phyloP scores from a whole-genome alignment of 108 stramenopile species.

The Skeletonema marinoi region DNA sequence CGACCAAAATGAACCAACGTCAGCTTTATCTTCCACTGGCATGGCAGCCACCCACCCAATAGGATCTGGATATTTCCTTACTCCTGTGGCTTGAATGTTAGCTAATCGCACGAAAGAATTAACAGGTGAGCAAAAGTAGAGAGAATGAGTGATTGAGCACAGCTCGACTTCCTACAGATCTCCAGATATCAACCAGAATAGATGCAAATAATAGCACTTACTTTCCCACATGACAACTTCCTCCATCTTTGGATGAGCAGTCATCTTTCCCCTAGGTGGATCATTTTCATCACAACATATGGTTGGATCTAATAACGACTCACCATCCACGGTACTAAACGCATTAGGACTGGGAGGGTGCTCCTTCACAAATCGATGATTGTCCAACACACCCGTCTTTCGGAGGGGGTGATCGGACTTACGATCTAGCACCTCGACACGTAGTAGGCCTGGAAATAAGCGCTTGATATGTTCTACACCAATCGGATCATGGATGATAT shows the following conservation, averaged over 20 bases:
- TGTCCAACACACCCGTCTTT: conserved; percentile 11
- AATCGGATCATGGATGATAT: conserved; percentile 53
- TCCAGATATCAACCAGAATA: no score
- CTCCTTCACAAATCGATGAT: conserved; percentile 25
- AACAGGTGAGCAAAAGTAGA: no score
- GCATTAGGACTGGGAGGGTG: conserved; percentile 19
- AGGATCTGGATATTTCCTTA: conserved; percentile 38
- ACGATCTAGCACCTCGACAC: conserved; percentile 66
- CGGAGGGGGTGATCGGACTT: conserved; percentile 42
- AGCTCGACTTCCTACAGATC: no score
- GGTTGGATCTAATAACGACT: conserved; percentile 47
- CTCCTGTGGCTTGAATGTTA: conserved; percentile 52
- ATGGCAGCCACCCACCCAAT: conserved; percentile 38
- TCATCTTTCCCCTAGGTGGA: conserved; percentile 36
- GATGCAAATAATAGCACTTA: no score
- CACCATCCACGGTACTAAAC: not conserved
- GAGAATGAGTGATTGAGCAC: no score
- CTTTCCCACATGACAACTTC: conserved; percentile 73
- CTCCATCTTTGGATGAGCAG: conserved; percentile 43
- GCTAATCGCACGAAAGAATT: conserved; percentile 1
- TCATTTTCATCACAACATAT: conserved; percentile 60
- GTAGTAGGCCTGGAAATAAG: conserved; percentile 69
- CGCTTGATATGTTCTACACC: conserved; percentile 56
- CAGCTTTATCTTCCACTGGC: conserved; percentile 36
- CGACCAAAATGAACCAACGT: conserved; percentile 66